Conservation (phyloP, 2,329 filamentous ascomycete genomes). For the Gaeumannomyces tritici region DNA sequence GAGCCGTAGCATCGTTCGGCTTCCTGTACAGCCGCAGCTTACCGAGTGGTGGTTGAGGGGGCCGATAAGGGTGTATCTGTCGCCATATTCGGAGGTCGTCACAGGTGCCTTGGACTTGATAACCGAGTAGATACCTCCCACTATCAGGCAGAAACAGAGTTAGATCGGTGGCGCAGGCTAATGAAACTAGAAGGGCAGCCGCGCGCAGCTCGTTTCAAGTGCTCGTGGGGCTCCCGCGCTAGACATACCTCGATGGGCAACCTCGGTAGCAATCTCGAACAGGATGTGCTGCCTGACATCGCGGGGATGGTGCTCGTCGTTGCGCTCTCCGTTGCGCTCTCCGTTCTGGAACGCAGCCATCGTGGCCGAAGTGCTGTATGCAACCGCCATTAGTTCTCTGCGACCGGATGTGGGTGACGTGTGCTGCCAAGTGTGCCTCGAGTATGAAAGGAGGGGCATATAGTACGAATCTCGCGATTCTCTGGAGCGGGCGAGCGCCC, state of each 20-base stretch:
- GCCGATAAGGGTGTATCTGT: slow-evolving; percentile 89
- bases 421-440: too few species aligned
- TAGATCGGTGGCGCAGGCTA: neutral
- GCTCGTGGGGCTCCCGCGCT: neutral
- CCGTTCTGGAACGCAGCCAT: slow-evolving; percentile 40
- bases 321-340: too few species aligned
- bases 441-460: neutral
- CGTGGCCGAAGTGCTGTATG: slow-evolving; percentile 5
- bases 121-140: slow-evolving; percentile 97
- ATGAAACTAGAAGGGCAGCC: neutral
- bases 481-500: neutral
- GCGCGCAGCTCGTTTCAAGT: slow-evolving; percentile 1
- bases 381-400: slow-evolving; percentile 1
- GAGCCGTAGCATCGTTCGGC: too few species aligned
- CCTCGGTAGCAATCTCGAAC: slow-evolving; percentile 94
- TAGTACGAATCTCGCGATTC: neutral
- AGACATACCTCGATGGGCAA: slow-evolving; percentile 79
- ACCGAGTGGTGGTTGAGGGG: slow-evolving; percentile 88
- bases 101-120: slow-evolving; percentile 98
- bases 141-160: slow-evolving; percentile 33
- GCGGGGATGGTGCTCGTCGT: too few species aligned
- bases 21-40: slow-evolving; percentile 23
- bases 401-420: neutral
- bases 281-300: slow-evolving; percentile 94
- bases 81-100: slow-evolving; percentile 96